These are phyloP conservation scores for Solanum appendiculatum DNA, from an alignment of 257 asterid genomes.

Conservation along the genomic window DNA sequence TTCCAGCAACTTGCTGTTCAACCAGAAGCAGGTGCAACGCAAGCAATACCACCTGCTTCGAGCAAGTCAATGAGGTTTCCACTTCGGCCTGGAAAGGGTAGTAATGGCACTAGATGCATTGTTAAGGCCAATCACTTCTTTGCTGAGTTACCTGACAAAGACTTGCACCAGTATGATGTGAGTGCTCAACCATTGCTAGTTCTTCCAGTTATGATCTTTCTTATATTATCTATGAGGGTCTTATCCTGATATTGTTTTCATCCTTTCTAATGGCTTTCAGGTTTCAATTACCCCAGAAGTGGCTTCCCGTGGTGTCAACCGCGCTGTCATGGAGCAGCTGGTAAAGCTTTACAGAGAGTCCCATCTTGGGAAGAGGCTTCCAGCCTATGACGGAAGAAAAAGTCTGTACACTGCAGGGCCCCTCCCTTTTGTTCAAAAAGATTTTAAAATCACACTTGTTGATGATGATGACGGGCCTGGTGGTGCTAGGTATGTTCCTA, in stretches of 20 bases:
- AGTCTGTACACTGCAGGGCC: slow-evolving; percentile 95
- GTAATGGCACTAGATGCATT: slow-evolving; percentile 51
- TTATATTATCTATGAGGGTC: not conserved
- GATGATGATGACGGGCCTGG: slow-evolving; percentile 85
- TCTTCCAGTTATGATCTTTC: not conserved
- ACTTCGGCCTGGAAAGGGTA: slow-evolving; percentile 83
- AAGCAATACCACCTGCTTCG: slow-evolving; percentile 60
- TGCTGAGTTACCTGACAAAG: slow-evolving; percentile 88
- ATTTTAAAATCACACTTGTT: slow-evolving; percentile 49
- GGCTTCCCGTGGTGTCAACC: slow-evolving; percentile 80
- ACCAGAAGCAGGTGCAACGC: slow-evolving; percentile 38
- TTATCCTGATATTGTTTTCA: not conserved
- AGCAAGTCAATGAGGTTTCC: slow-evolving; percentile 89
- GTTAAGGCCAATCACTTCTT: slow-evolving; percentile 95
- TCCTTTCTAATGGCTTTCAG: slow-evolving; percentile 18
- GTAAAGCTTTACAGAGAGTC: slow-evolving; percentile 64
- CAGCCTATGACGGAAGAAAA: slow-evolving; percentile 95
- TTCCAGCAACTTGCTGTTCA: slow-evolving; percentile 37
- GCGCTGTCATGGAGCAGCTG: slow-evolving; percentile 82
- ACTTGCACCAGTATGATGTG: slow-evolving; percentile 90
- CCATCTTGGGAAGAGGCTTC: slow-evolving; percentile 79
- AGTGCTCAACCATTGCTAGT: slow-evolving; percentile 8
- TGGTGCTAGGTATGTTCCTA: slow-evolving; percentile 32
- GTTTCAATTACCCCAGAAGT: slow-evolving; percentile 83
- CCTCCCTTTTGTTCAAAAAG: slow-evolving; percentile 63